These are phyloP conservation scores for Passiflora organensis DNA, from an alignment of 345 rosid genomes.

Conservation along the genomic window DNA sequence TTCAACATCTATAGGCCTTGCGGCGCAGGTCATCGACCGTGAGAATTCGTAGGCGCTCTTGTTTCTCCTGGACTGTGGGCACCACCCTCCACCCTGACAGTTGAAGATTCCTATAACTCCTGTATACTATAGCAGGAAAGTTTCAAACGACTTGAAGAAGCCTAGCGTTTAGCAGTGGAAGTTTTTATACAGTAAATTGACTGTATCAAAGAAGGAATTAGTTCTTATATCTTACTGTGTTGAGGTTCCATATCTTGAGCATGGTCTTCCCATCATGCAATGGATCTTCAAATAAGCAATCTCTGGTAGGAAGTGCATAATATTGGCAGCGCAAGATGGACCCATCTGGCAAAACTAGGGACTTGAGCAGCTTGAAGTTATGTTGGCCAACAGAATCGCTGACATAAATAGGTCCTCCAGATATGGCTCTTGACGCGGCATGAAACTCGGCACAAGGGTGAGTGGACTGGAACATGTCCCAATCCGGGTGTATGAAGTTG, in stretches of 20 bases:
- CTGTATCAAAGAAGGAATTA: no score
- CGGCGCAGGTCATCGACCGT: conserved; percentile 5
- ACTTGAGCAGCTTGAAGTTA: conserved; percentile 25
- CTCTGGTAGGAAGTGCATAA: conserved; percentile 27
- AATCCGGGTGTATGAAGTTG: conserved; percentile 30
- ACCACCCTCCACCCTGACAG: conserved; percentile 35
- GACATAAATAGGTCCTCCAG: conserved; percentile 23
- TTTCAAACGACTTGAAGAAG: neutral
- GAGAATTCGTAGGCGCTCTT: conserved; percentile 4
- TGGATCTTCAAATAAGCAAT: conserved; percentile 16
- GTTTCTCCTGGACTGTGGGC: conserved; percentile 5
- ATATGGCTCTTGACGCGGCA: conserved; percentile 28
- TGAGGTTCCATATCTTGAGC: neutral
- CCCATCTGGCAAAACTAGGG: conserved; percentile 26
- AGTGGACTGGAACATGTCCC: conserved; percentile 30
- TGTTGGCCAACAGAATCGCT: conserved; percentile 25
- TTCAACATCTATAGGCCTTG: conserved; percentile 8
- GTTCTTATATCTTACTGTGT: neutral
- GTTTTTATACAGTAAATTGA: neutral
- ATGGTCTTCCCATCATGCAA: conserved; percentile 6
- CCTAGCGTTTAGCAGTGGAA: conserved; percentile 10
- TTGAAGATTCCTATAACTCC: conserved; percentile 27
- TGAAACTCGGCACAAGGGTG: conserved; percentile 29
- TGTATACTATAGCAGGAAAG: conserved; percentile 1
- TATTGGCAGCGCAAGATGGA: conserved; percentile 19